phyloP scores from a whole-genome alignment of 192 early-diverging fungal genomes.

The Thoreauomyces humboldtii region DNA sequence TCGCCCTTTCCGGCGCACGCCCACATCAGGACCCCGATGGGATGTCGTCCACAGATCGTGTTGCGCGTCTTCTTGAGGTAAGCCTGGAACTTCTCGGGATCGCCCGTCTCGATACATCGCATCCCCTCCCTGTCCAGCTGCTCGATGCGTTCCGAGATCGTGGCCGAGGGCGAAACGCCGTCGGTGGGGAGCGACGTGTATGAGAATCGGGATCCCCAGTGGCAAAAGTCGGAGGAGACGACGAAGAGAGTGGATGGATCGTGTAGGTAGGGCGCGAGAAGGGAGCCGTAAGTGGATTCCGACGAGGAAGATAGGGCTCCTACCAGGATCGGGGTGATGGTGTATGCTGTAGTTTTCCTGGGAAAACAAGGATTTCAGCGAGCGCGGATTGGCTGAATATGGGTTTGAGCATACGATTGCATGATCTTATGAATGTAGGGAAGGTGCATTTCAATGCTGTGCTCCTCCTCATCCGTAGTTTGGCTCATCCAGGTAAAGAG shows the following conservation, averaged over 20 bases:
- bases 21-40: conserved; percentile 80
- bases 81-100: conserved; percentile 56
- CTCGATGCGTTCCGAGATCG: conserved; percentile 80
- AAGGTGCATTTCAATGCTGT: conserved; percentile 96
- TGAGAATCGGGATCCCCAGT: conserved; percentile 88
- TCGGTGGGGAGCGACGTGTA: conserved; percentile 52
- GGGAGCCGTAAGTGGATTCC: conserved; percentile 66
- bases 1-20: conserved; percentile 35
- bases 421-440: conserved; percentile 86
- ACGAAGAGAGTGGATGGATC: conserved; percentile 78
- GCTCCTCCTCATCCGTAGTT: conserved; percentile 84
- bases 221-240: conserved; percentile 97
- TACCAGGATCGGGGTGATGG: conserved; percentile 88
- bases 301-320: conserved; percentile 62
- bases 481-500: conserved; percentile 67
- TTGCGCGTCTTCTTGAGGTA: conserved; percentile 81
- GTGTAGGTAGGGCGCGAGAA: conserved; percentile 73
- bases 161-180: conserved; percentile 17
- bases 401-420: conserved; percentile 52
- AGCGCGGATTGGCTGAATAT: too few species aligned
- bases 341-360: conserved; percentile 22
- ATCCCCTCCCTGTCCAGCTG: conserved; percentile 81
- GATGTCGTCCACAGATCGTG: conserved; percentile 94
- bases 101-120: conserved; percentile 63
- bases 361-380: too few species aligned